Base-by-base conservation (phyloP, 1,284 basidiomycete species). In the Gymnopus androsaceus region DNA sequence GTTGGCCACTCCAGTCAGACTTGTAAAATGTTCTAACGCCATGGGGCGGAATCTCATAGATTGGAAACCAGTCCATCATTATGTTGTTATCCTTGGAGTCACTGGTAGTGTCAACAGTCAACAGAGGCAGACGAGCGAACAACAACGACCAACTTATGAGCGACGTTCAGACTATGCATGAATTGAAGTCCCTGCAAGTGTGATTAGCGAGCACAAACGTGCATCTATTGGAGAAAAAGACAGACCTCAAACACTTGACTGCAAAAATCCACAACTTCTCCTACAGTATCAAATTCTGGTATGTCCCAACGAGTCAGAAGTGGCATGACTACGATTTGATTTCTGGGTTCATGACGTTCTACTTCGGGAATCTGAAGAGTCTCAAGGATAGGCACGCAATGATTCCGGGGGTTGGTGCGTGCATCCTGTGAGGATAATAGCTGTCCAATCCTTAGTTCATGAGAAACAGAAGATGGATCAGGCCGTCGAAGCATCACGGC, bases 231-330 rank as follows among this genome's bases (percentile, higher is more conserved):
- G 19, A 11, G 11, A 14, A 11, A 21, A 0, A 46, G 11, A 27
- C 55, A 21, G 45, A 75, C 76, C 64, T 76, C 68, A 19, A 77
- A 70, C 2, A 72, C 56, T 46, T 75, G 73, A 4, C 63, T 51
- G 27, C 73, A 65, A 23, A 68, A 73, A 0, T 71, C 68, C 5
- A 75, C 52, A 0, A 53, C 66, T 57, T 75, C 73, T 5, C 70
- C 72, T 4, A 73, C 30, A 11, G 72, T 69, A 31, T 66, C 65
- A 27, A 75, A 72, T 2, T 15, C 31, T 15, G 68, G 69, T 2
- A 61, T 8, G 7, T 52, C 9, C 40, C 64, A 72, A 1, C n/a
- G 27, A 2, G 66, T 60, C 14, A 75, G 57, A 1, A 70, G 55
- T 3, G 72, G 71, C 69, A 75, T 70, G 4, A 72, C 67, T 0